Percentiles rank a stretch among this genome's conserved stretches.
These are phyloP conservation scores for Pseudomassariella vexata DNA, from an alignment of 2,329 filamentous ascomycete genomes.

Conservation along the genomic window DNA sequence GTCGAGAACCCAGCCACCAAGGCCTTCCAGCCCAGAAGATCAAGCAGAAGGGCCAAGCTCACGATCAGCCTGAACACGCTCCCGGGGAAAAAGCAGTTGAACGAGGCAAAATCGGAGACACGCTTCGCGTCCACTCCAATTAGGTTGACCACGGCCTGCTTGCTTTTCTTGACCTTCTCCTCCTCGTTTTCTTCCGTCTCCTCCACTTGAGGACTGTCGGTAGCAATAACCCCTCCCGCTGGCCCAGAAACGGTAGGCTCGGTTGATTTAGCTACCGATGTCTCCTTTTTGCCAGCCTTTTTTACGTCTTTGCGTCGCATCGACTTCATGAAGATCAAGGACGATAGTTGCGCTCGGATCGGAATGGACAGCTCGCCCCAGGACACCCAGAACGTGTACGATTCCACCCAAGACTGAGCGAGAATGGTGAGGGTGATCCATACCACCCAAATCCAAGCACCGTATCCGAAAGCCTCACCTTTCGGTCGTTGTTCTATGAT, in stretches of 20 bases:
- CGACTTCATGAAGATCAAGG: conserved; percentile 71
- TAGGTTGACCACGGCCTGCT: conserved; percentile 69
- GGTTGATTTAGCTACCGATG: conserved; percentile 23
- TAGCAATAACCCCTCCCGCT: conserved; percentile 20
- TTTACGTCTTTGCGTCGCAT: conserved; percentile 75
- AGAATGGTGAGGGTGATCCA: conserved; percentile 57
- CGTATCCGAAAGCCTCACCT: conserved; percentile 38
- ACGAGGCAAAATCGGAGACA: conserved; percentile 62
- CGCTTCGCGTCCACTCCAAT: conserved; percentile 71
- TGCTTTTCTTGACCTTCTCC: conserved; percentile 43
- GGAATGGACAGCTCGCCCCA: conserved; percentile 59
- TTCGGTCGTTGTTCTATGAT: conserved; percentile 52
- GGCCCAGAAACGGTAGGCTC: conserved; percentile 20
- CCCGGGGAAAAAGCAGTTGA: conserved; percentile 59
- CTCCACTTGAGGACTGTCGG: conserved; percentile 24
- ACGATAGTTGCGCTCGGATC: conserved; percentile 62
- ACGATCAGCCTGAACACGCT: conserved; percentile 58
- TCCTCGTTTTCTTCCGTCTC: conserved; percentile 41
- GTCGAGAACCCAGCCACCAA: conserved; percentile 60
- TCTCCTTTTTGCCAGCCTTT: conserved; percentile 46
- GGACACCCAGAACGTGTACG: conserved; percentile 62
- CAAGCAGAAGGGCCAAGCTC: conserved; percentile 60
- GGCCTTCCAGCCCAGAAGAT: conserved; percentile 66
- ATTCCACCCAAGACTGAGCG: conserved; percentile 54
- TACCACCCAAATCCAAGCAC: conserved; percentile 64